Evolutionary conservation across 176 grass and related monocot genomes (phyloP).

Genomic region (Pontederia crassipes): DNA sequence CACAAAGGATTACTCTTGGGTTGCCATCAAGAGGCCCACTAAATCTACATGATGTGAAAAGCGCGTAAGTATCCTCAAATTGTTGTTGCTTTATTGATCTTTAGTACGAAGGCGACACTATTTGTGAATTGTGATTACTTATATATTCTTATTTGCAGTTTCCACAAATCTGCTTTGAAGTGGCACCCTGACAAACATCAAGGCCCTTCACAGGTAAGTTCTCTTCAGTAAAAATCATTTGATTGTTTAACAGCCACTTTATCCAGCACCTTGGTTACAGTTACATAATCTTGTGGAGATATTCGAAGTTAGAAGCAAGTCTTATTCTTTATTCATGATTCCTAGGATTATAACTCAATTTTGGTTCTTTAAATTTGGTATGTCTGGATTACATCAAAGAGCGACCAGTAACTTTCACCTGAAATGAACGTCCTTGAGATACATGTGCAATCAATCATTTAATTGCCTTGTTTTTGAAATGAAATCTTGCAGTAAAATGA

Average conservation of each 20-base stretch:
- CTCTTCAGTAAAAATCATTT: neutral
- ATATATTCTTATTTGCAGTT: conserved; percentile 26
- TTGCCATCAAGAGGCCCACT: conserved; percentile 46
- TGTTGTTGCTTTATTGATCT: conserved; percentile 10
- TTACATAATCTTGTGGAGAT: neutral
- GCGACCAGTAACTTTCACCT: too few species aligned
- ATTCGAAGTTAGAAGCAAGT: neutral
- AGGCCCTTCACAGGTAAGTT: conserved; percentile 59
- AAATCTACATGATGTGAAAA: conserved; percentile 77
- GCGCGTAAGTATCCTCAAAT: conserved; percentile 37
- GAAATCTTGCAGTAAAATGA: too few species aligned
- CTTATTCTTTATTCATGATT: too few species aligned
- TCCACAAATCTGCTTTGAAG: conserved; percentile 58
- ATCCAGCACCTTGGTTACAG: neutral
- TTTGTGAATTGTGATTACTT: neutral
- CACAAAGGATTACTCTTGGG: conserved; percentile 46
- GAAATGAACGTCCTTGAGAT: too few species aligned
- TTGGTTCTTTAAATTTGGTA: too few species aligned
- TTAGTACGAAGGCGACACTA: neutral
- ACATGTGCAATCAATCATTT: too few species aligned
- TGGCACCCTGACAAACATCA: conserved; percentile 93
- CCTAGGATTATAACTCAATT: too few species aligned
- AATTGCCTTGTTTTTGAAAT: too few species aligned
- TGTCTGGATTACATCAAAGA: too few species aligned
- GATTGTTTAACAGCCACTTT: neutral